These are phyloP conservation scores for Bondarzewia mesenterica DNA, from an alignment of 1,284 basidiomycete genomes.

Conservation along the genomic window DNA sequence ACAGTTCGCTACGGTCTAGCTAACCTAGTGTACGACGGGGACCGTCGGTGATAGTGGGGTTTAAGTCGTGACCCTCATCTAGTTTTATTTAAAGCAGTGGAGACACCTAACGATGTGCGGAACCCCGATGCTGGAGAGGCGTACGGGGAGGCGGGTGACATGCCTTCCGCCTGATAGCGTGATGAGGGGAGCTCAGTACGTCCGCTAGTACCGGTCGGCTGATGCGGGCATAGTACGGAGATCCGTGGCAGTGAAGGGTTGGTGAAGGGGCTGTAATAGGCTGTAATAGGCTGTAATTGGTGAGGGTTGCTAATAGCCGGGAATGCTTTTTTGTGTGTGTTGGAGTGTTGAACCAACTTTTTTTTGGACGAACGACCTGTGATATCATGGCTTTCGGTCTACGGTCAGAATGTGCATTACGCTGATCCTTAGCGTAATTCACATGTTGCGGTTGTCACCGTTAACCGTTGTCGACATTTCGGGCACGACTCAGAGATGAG, in stretches of 20 bases:
- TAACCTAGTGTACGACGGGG: constrained; percentile 82
- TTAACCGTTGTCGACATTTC: not conserved
- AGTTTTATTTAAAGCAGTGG: no score
- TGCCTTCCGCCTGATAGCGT: not conserved
- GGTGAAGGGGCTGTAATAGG: not conserved
- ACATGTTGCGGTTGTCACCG: not conserved
- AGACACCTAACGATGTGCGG: no score
- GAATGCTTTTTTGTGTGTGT: no score
- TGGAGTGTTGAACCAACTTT: no score
- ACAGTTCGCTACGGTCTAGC: constrained; percentile 82
- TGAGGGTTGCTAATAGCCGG: no score
- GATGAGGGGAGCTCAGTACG: no score
- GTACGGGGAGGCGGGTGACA: not conserved
- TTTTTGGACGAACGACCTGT: not conserved
- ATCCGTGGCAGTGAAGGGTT: no score
- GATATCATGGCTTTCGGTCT: not conserved
- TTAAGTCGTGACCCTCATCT: no score
- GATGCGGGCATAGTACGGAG: not conserved
- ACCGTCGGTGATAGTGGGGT: constrained; percentile 58
- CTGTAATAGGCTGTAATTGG: not conserved
- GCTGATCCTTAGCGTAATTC: no score
- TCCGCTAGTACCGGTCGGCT: no score
- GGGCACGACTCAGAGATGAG: no score
- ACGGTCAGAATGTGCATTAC: no score
- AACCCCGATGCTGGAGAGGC: not conserved